Conservation (phyloP, 768 basidiomycete genomes). For the Trametopsis cervina region DNA sequence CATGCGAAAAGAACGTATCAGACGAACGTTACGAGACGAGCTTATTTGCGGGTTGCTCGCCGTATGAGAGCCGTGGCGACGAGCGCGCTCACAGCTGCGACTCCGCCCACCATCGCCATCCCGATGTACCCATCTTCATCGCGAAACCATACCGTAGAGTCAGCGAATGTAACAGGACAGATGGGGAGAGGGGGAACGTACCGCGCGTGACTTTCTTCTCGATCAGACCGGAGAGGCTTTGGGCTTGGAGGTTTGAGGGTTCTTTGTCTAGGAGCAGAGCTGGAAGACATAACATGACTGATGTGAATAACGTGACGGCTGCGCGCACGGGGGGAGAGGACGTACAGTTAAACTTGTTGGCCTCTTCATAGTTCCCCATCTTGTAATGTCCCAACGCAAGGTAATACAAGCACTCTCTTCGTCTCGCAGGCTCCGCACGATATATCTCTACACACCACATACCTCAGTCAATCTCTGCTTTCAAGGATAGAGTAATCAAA, state of each 20-base stretch:
- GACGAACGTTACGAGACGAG: too few species aligned
- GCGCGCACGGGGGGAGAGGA: background rate
- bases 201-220: conserved; percentile 81
- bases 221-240: conserved; percentile 78
- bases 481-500: background rate
- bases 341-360: conserved; percentile 88
- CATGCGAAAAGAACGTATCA: too few species aligned
- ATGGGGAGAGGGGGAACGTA: conserved; percentile 31
- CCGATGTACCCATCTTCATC: conserved; percentile 91
- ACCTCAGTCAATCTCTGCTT: background rate
- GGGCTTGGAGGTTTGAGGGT: conserved; percentile 88
- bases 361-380: conserved; percentile 91
- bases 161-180: background rate
- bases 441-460: conserved; percentile 68
- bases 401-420: conserved; percentile 95
- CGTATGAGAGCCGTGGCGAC: conserved; percentile 73
- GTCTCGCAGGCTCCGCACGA: conserved; percentile 74
- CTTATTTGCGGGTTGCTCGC: conserved; percentile 59
- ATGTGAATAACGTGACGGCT: conserved; percentile 6
- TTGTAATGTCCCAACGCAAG: conserved; percentile 95
- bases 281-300: conserved; percentile 24
- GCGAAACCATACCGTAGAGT: background rate
- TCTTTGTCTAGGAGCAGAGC: conserved; percentile 87
- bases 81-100: conserved; percentile 76
- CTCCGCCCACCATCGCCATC: conserved; percentile 91